Percentiles rank a stretch among this genome's conserved stretches.
These are phyloP conservation scores for Diaporthe australafricana DNA, from an alignment of 2,329 filamentous ascomycete species.

Conservation along the genomic window DNA sequence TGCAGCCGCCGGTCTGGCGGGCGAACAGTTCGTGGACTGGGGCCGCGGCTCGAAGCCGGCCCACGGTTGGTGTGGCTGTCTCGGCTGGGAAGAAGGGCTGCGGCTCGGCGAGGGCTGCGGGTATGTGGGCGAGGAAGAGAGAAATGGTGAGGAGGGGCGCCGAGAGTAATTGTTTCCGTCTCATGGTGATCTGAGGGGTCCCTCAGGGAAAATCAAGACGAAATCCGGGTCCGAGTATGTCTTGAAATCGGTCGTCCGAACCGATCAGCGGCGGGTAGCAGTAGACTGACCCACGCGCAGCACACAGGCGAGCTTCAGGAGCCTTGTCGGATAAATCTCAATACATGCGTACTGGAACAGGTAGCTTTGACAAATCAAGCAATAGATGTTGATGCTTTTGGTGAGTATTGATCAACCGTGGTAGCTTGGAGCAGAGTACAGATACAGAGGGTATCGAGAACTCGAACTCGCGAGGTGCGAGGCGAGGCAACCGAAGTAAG, in stretches of 20 bases:
- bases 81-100: slow-evolving; percentile 46
- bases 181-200: slow-evolving; percentile 32
- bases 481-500: slow-evolving; percentile 11
- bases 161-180: slow-evolving; percentile 26
- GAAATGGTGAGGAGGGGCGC: slow-evolving; percentile 14
- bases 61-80: slow-evolving; percentile 39
- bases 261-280: background rate
- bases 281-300: background rate
- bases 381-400: background rate
- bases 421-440: background rate
- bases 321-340: background rate
- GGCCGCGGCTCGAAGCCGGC: slow-evolving; percentile 37
- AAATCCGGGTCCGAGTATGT: slow-evolving; percentile 11
- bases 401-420: background rate
- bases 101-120: slow-evolving; percentile 39
- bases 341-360: background rate
- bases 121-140: slow-evolving; percentile 34
- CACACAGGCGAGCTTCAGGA: background rate
- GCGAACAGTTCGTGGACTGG: slow-evolving; percentile 37
- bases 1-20: slow-evolving; percentile 52
- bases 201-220: background rate
- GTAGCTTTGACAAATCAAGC: too few species aligned
- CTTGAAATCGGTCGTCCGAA: background rate
- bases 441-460: background rate
- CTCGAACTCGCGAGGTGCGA: background rate